Evolutionary conservation across 495 filamentous ascomycete species (phyloP).

Genomic region (Usnea hakonensis): DNA sequence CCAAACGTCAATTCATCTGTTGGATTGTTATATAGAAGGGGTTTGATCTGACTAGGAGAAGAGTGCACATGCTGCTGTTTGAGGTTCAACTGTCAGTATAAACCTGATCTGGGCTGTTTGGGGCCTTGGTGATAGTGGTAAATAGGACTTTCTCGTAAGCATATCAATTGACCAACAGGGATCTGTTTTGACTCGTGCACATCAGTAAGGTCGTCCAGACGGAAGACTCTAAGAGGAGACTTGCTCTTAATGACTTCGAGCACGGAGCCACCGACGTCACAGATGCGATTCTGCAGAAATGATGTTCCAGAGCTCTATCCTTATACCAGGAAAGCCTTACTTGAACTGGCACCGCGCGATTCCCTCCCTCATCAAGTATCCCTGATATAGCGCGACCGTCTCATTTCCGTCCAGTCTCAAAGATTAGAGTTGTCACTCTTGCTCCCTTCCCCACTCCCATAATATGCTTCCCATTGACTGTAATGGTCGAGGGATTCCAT

Average conservation of each 20-base stretch:
- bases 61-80: not conserved
- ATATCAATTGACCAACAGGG: not conserved
- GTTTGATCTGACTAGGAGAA: not conserved
- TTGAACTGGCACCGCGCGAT: no score
- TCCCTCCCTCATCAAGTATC: no score
- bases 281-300: conserved; percentile 26
- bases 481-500: no score
- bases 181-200: not conserved
- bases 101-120: not conserved
- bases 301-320: no score
- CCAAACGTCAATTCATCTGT: not conserved
- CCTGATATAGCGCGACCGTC: no score
- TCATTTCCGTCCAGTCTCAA: no score
- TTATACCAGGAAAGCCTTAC: no score
- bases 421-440: no score
- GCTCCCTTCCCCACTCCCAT: no score
- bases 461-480: no score
- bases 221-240: conserved; percentile 25
- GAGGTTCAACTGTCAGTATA: not conserved
- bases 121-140: not conserved
- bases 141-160: not conserved
- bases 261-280: conserved; percentile 29
- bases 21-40: not conserved
- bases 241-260: conserved; percentile 30
- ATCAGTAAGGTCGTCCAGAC: conserved; percentile 13